Evolutionary conservation across 140 eudicot species (phyloP), one percentile per base, ranked within the genome.

Genomic region (Cichorium intybus): DNA sequence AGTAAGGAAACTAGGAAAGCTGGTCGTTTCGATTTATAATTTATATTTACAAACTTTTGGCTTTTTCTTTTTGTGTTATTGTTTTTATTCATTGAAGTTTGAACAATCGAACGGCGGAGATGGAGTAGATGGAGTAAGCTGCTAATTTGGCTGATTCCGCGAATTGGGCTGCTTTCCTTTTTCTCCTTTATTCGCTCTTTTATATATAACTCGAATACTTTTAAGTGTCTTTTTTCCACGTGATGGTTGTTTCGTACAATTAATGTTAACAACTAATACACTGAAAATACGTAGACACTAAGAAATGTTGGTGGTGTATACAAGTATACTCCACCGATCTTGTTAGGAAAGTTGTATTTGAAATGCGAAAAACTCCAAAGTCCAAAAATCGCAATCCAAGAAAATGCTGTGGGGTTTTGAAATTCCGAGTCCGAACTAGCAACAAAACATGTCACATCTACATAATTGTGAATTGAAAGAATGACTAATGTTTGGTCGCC

Each of bases 121-220:
- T 14, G 3, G 24, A 45, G 27, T 28, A 45, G 54, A 15, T 14
- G 3, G 24, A 45, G 27, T 28, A 14, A 24, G n/a, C 56, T 63
- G 57, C 57, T 10, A 46, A 64, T 27, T 46, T 47, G 58, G 69
- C 18, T 24, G 31, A 64, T 64, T 64, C 26, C 27, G 20, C 41
- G 6, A 24, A 11, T 46, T 27, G 26, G 39, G 35, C 10, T 24
- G 43, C 69, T 45, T 62, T 62, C 56, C 24, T 15, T 24, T 24
- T 60, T 34, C 29, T 20, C 49, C 26, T 34, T 11, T 33, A 17
- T 35, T 33, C 18, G 21, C 18, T 43, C 49, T 18, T 33, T 18
- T 35, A 58, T 58, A 6, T 8, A 10, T 14, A 15, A 14, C 18
- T 14, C 20, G 20, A 8, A 24, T 58, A 33, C 64, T 58, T 31